Evolutionary conservation across 75 land plant species (phyloP), one percentile per base, ranked within the genome.

Genomic region (Pseudotsuga menziesii): DNA sequence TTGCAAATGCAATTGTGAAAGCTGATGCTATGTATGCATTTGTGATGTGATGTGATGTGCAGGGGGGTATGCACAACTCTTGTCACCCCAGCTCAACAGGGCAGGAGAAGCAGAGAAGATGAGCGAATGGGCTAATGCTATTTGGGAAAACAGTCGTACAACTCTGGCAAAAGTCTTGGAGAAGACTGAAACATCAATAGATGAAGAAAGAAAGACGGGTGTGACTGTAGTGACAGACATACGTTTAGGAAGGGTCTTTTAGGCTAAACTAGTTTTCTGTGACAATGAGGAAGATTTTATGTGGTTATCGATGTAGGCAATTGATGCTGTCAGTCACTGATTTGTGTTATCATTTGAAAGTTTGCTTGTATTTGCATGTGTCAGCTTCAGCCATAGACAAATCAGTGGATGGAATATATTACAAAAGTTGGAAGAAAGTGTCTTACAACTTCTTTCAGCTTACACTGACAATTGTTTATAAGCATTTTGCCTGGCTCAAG

Each of bases 61-160:
- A 69, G 72, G 72, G 20, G 25, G 72, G 48, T 69, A 69, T 69
- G 52, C 72, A 41, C 72, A 69, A 69, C 72, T 69, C 14, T 69
- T 69, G 52, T 29, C 69, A 1, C 72, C 20, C 9, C 72, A 69
- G 20, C 72, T 3, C 52, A 69, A 20, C 52, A 69, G 72, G 52
- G 72, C n/a, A 36, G 72, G 25, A 69, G 72, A 69, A 69, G 72
- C 72, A 41, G 48, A 69, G 11, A 69, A 36, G 48, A 69, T 69
- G 72, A 69, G 39, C n/a, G 13, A 41, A 8, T 69, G 72, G 72
- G 72, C 72, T 19, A 22, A 41, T 41, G 72, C 20, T 69, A 48
- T 69, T 39, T 69, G 72, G 72, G 41, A 22, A 7, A 69, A 69
- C 52, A 69, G 11, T 8, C 72, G 72, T 39, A 20, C n/a, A 20